Percentiles rank a stretch among this genome's conserved stretches.
Conservation (phyloP, 1,284 basidiomycete species). For the Amylostereum areolatum region DNA sequence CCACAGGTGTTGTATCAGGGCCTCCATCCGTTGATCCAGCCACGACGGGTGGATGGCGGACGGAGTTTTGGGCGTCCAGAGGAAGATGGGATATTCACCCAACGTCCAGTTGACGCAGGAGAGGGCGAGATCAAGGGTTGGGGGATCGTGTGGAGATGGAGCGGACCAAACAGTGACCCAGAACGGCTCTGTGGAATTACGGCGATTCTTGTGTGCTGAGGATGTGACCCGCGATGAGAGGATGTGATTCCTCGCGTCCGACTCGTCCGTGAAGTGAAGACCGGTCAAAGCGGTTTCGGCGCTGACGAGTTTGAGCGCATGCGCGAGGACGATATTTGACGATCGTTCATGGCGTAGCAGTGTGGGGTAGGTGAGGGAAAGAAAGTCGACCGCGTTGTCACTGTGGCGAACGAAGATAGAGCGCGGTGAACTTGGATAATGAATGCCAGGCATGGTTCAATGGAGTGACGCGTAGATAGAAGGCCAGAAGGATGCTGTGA, state of each 20-base stretch:
- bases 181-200: slow-evolving; percentile 23
- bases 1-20: slow-evolving; percentile 30
- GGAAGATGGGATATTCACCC: slow-evolving; percentile 46
- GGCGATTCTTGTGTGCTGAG: slow-evolving; percentile 8
- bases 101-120: slow-evolving; percentile 39
- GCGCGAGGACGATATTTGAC: slow-evolving; percentile 46
- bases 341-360: slow-evolving; percentile 39
- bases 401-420: slow-evolving; percentile 37
- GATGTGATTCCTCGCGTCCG: slow-evolving; percentile 22
- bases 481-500: too few relatives aligned
- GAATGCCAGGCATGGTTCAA: slow-evolving; percentile 26
- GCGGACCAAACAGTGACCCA: slow-evolving; percentile 49
- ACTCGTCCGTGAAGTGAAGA: slow-evolving; percentile 29
- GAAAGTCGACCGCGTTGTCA: slow-evolving; percentile 34
- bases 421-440: slow-evolving; percentile 17
- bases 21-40: slow-evolving; percentile 28
- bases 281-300: slow-evolving; percentile 31
- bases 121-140: slow-evolving; percentile 39
- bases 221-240: slow-evolving; percentile 9
- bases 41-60: slow-evolving; percentile 25
- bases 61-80: slow-evolving; percentile 35
- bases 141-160: slow-evolving; percentile 19
- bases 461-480: background rate
- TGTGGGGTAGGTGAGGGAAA: slow-evolving; percentile 35
- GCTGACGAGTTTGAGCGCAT: slow-evolving; percentile 38